Conservation (phyloP, 164 flowering plant genomes). For the Liquidambar formosana region DNA sequence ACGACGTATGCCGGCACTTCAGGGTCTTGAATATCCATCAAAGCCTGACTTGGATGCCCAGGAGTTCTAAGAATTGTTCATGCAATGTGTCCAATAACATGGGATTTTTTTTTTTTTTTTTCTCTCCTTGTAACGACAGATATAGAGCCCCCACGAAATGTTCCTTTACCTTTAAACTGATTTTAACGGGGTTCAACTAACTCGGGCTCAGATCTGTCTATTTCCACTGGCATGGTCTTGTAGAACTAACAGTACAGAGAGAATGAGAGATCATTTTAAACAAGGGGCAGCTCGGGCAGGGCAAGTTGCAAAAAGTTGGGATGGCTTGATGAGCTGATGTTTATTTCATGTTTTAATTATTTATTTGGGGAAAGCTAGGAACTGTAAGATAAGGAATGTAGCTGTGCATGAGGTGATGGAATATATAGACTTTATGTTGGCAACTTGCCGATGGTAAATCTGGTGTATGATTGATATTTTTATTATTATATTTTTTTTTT, state of each 20-base stretch:
- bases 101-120: too few relatives aligned
- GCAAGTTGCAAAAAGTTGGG: background rate
- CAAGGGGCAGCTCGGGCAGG: background rate
- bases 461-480: background rate
- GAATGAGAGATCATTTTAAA: background rate
- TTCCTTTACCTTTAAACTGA: conserved; percentile 5
- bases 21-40: conserved; percentile 93
- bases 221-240: conserved; percentile 20
- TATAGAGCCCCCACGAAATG: conserved; percentile 1
- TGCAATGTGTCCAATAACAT: background rate
- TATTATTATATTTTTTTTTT: too few relatives aligned
- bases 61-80: conserved; percentile 40
- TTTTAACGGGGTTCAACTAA: conserved; percentile 2
- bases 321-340: background rate
- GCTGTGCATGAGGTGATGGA: background rate
- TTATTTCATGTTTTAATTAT: background rate
- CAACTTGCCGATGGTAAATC: background rate
- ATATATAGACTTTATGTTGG: background rate
- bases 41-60: conserved; percentile 77
- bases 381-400: background rate
- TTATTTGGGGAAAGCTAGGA: background rate
- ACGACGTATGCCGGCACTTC: conserved; percentile 82
- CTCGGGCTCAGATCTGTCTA: conserved; percentile 12
- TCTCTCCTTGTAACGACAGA: conserved; percentile 15
- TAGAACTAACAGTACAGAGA: background rate